These are phyloP conservation scores for Albugo candida DNA, from an alignment of 352 stramenopile genomes.

Conservation along the genomic window DNA sequence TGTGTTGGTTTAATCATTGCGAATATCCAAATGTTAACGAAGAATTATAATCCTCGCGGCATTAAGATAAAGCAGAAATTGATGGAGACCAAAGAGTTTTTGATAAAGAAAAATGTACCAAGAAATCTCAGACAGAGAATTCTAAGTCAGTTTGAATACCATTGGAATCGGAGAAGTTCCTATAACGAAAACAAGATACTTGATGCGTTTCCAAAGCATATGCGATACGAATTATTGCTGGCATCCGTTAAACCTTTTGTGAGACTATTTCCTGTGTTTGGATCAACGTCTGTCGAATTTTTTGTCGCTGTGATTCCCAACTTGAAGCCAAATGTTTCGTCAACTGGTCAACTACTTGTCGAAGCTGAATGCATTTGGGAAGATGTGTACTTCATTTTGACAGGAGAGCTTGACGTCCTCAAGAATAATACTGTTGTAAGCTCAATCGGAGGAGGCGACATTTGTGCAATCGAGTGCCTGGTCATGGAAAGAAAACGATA, in stretches of 20 bases:
- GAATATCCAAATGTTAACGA: slow-evolving; percentile 83
- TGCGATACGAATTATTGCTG: slow-evolving; percentile 64
- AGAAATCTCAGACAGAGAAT: slow-evolving; percentile 37
- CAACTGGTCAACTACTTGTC: slow-evolving; percentile 32
- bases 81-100: slow-evolving; percentile 63
- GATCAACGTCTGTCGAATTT: slow-evolving; percentile 50
- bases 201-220: slow-evolving; percentile 34
- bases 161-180: slow-evolving; percentile 46
- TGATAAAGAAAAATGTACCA: slow-evolving; percentile 46
- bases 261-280: slow-evolving; percentile 57
- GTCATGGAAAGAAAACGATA: slow-evolving; percentile 28
- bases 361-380: slow-evolving; percentile 67
- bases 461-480: slow-evolving; percentile 65
- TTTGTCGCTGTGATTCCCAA: slow-evolving; percentile 45
- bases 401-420: slow-evolving; percentile 32
- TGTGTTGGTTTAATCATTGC: slow-evolving; percentile 85
- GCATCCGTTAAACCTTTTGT: slow-evolving; percentile 62
- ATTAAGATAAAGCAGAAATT: slow-evolving; percentile 55
- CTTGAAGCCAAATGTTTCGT: slow-evolving; percentile 38
- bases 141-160: slow-evolving; percentile 66
- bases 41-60: slow-evolving; percentile 75
- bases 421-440: slow-evolving; percentile 36
- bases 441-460: slow-evolving; percentile 34
- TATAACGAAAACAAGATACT: slow-evolving; percentile 58
- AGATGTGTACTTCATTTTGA: slow-evolving; percentile 55